Percentiles rank a stretch among this genome's conserved stretches.
These are phyloP conservation scores for Aurinia saxatilis DNA, from an alignment of 345 rosid species.

Conservation along the genomic window DNA sequence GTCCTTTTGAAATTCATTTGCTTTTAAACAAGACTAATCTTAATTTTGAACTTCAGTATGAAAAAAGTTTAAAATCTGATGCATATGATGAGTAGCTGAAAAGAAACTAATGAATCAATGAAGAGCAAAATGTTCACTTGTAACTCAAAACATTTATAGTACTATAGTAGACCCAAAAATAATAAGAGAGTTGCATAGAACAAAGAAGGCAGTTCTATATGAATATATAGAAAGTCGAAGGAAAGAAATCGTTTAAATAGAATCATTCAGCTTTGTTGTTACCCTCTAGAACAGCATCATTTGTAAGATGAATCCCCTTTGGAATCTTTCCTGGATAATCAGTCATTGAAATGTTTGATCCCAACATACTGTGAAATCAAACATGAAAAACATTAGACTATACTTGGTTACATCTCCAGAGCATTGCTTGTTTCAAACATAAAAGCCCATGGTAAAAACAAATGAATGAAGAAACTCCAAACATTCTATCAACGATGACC, in stretches of 20 bases:
- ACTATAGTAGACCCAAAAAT: no score
- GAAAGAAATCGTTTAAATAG: neutral
- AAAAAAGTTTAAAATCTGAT: no score
- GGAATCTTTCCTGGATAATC: constrained; percentile 89
- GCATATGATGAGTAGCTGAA: no score
- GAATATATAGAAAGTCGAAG: constrained; percentile 9
- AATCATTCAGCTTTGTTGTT: constrained; percentile 19
- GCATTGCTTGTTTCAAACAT: neutral
- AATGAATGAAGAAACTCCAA: constrained; percentile 11
- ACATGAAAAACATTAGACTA: neutral
- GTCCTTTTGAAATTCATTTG: no score
- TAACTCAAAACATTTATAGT: no score
- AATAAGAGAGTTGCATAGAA: constrained; percentile 20
- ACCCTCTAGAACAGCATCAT: constrained; percentile 30
- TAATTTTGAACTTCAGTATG: no score
- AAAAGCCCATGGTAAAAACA: neutral
- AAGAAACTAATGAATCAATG: no score
- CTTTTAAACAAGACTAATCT: no score
- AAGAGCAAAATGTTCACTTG: no score
- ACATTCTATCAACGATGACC: constrained; percentile 81
- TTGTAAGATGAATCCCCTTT: constrained; percentile 45
- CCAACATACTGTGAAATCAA: constrained; percentile 48
- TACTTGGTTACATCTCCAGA: neutral
- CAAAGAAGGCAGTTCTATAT: neutral
- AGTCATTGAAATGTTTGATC: constrained; percentile 50